Evolutionary conservation across 768 basidiomycete genomes (phyloP).

Genomic region (Russula emetica): DNA sequence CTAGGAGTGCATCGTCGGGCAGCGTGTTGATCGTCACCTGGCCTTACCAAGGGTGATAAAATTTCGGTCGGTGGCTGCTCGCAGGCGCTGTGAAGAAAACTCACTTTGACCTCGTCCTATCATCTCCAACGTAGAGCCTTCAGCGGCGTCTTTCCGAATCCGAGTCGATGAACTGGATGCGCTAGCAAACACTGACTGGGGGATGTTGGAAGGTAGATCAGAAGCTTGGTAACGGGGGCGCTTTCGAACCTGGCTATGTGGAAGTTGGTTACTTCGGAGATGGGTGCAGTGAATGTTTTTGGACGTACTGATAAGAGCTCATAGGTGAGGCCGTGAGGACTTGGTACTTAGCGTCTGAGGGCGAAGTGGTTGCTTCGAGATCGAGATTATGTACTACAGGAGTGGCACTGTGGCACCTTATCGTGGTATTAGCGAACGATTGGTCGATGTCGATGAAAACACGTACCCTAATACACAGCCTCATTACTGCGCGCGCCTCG

Average conservation of each 20-base stretch:
- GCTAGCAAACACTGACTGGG: neutral
- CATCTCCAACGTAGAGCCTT: neutral
- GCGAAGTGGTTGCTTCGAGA: neutral
- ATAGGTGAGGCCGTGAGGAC: too few relatives aligned
- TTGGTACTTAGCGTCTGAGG: neutral
- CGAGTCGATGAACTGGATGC: neutral
- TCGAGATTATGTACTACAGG: neutral
- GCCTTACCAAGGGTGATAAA: neutral
- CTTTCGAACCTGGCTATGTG: neutral
- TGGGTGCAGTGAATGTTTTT: neutral
- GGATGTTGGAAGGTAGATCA: neutral
- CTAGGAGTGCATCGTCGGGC: neutral
- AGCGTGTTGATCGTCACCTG: neutral
- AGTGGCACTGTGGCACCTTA: neutral
- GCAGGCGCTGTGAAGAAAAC: neutral
- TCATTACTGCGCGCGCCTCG: neutral
- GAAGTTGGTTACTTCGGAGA: neutral
- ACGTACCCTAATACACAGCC: neutral
- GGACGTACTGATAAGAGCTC: neutral
- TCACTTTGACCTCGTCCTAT: neutral
- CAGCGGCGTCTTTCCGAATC: neutral
- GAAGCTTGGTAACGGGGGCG: neutral
- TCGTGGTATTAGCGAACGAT: neutral
- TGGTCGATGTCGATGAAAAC: too few relatives aligned
- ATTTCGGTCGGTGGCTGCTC: neutral